phyloP scores from a whole-genome alignment of 352 stramenopile genomes.

The Phytopythium cucurbitacearum region DNA sequence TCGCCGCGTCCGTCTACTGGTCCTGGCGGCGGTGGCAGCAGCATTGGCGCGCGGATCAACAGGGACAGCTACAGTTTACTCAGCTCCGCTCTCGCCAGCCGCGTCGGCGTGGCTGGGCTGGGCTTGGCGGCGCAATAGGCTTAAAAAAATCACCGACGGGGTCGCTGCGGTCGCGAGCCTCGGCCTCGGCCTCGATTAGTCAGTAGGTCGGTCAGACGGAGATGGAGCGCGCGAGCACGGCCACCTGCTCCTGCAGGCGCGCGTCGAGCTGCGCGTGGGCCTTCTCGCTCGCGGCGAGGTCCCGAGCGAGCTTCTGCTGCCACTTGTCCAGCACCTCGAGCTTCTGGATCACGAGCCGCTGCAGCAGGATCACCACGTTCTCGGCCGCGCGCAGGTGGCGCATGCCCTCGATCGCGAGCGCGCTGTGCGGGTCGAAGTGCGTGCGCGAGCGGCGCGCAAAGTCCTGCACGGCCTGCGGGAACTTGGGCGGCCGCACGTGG shows the following conservation, averaged over 20 bases:
- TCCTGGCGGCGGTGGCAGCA: no score
- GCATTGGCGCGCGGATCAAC: no score
- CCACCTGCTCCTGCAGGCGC: constrained; percentile 64
- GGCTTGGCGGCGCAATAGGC: background rate
- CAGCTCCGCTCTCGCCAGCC: no score
- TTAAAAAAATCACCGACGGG: background rate
- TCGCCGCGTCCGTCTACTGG: no score
- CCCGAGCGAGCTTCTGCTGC: constrained; percentile 60
- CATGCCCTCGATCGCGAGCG: constrained; percentile 67
- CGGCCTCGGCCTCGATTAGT: background rate
- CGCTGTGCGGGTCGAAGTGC: constrained; percentile 51
- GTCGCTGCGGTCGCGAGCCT: background rate
- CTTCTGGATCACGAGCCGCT: constrained; percentile 81
- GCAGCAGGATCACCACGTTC: constrained; percentile 77
- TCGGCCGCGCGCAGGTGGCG: constrained; percentile 74
- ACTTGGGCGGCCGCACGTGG: constrained; percentile 51
- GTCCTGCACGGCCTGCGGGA: constrained; percentile 57
- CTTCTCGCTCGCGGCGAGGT: constrained; percentile 50
- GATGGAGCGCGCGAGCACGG: constrained; percentile 53
- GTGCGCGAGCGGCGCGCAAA: constrained; percentile 47
- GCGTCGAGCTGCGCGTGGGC: constrained; percentile 55
- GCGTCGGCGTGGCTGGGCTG: no score
- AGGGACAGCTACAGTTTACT: no score
- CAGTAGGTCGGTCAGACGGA: constrained; percentile 31
- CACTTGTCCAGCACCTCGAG: constrained; percentile 78